These are phyloP conservation scores for Chytriomyces sp. DNA, from an alignment of 192 early-diverging fungal genomes.

Conservation along the genomic window DNA sequence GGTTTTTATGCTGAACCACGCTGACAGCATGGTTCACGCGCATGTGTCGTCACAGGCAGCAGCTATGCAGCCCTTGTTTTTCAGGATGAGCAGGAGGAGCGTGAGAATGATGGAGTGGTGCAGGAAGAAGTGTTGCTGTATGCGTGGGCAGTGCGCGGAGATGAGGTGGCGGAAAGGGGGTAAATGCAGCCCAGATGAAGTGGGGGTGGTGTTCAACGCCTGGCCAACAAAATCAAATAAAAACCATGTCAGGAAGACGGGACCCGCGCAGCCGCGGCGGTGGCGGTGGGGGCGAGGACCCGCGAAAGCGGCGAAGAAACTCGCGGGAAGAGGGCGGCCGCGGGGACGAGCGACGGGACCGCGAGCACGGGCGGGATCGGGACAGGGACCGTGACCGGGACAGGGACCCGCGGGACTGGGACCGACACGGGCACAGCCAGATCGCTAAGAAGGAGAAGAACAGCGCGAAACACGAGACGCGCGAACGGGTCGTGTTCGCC, in stretches of 20 bases:
- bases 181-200: too few relatives aligned
- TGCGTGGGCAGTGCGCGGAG: too few relatives aligned
- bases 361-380: background rate
- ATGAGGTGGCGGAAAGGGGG: too few relatives aligned
- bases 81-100: too few relatives aligned
- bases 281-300: background rate
- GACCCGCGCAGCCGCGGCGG: conserved; percentile 13
- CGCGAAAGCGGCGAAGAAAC: background rate
- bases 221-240: conserved; percentile 2
- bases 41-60: too few relatives aligned
- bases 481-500: conserved; percentile 58
- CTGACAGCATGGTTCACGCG: too few relatives aligned
- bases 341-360: background rate
- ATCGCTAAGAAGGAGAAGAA: background rate
- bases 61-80: too few relatives aligned
- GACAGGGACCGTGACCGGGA: background rate
- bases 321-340: background rate
- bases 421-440: background rate
- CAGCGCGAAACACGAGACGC: background rate
- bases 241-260: conserved; percentile 9
- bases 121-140: too few relatives aligned
- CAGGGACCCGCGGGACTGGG: conserved; percentile 24
- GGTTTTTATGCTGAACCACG: too few relatives aligned
- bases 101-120: too few relatives aligned
- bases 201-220: too few relatives aligned